Base-by-base conservation (phyloP, 2,329 filamentous ascomycete species). In the Microsporum audouinii region DNA sequence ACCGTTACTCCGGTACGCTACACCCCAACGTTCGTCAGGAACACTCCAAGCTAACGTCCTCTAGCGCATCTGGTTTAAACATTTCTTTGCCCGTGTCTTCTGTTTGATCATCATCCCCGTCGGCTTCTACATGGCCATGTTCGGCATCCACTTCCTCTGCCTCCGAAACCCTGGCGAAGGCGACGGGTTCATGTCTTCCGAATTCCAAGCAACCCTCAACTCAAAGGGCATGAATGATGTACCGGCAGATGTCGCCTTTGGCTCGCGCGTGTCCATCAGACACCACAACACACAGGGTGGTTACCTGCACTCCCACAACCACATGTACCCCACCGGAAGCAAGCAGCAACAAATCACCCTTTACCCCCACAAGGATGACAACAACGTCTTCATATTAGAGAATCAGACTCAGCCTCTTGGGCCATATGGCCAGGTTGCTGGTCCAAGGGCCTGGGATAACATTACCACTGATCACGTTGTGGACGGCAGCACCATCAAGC, bases 131-230 rank as follows among this genome's bases (percentile, higher is more conserved):
- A 87, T 96, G 80, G 87, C 84, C 70, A 96, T 97, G 89, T 99
- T 99, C 71, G 91, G 84, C 59, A 95, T 99, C 69, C 94, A 99
- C 79, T 99, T 99, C 76, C 68, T 91, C 67, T 95, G 89, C 79
- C 82, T 99, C 47, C 84, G 87, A 63, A 99, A 99, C 77, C 94
- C 94, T 33, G 94, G 94, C 63, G 94, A 99, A 59, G 94, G 94
- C 60, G 94, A 99, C 75, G 94, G 94, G 60, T 99, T 99, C 80
- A 99, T 99, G 94, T 96, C 91, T 71, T 96, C 92, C 60, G 94
- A 99, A 72, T 99, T 99, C 80, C 94, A 99, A 78, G 88, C 94
- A 36, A 97, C 94, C 1, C 80, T 99, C 66, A 99, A 97, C 78
- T 91, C 86, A 70, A 99, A 97, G 80, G 86, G 84, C 59, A 99